Evolutionary conservation across 768 basidiomycete genomes (phyloP).

Genomic region (Kwoniella dejecticola): DNA sequence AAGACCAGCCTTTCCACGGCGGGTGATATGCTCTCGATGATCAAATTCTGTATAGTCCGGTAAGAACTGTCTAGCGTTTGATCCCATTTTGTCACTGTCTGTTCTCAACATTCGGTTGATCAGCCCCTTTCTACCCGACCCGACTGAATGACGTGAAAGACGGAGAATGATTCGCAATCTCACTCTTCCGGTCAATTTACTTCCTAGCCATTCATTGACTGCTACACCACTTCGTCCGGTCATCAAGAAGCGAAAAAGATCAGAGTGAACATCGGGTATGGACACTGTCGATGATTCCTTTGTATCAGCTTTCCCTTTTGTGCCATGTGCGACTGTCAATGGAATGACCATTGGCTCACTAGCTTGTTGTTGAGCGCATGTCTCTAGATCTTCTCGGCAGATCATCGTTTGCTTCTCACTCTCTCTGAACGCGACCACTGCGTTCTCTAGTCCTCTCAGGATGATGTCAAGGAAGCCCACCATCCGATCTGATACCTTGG

Average conservation of each 20-base stretch:
- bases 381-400: conserved; percentile 47
- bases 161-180: not conserved
- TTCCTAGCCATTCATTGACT: conserved; percentile 46
- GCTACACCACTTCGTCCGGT: conserved; percentile 39
- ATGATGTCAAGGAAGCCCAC: conserved; percentile 24
- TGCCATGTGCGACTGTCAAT: too few relatives aligned
- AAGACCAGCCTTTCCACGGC: conserved; percentile 35
- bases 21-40: conserved; percentile 38
- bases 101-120: conserved; percentile 3
- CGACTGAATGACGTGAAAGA: not conserved
- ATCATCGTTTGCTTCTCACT: conserved; percentile 46
- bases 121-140: not conserved
- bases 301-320: not conserved
- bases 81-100: conserved; percentile 50
- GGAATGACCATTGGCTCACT: too few relatives aligned
- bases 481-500: conserved; percentile 30
- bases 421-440: conserved; percentile 33
- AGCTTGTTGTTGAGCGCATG: conserved; percentile 43
- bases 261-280: conserved; percentile 36
- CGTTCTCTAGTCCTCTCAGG: conserved; percentile 37
- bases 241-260: conserved; percentile 44
- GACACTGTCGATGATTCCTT: conserved; percentile 20
- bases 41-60: conserved; percentile 31
- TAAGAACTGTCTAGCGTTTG: conserved; percentile 24
- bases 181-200: conserved; percentile 40